Conservation (phyloP, 768 basidiomycete species). For the Russula sp. region DNA sequence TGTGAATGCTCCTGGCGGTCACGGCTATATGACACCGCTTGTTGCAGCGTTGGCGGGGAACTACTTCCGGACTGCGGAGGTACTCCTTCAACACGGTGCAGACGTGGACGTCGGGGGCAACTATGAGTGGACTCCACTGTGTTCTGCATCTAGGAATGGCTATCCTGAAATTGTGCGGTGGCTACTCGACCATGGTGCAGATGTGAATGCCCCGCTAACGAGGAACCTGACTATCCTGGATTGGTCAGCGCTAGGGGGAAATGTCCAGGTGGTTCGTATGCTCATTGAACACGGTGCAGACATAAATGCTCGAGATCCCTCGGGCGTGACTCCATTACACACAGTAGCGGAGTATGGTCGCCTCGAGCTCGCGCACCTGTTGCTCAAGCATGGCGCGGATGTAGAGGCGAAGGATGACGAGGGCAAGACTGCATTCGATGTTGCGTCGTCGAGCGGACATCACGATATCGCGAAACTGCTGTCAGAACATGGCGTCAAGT, state of each 20-base stretch:
- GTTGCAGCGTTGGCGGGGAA: neutral
- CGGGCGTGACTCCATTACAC: neutral
- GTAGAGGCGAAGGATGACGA: neutral
- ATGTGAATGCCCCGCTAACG: neutral
- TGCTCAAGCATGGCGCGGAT: neutral
- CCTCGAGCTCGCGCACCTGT: neutral
- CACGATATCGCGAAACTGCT: neutral
- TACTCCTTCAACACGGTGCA: neutral
- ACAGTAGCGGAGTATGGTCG: fast-evolving
- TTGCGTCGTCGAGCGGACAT: neutral
- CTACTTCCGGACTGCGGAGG: neutral
- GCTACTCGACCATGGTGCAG: neutral
- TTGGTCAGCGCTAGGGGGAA: neutral
- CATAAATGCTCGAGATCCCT: slow-evolving; percentile 24
- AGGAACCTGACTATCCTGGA: neutral
- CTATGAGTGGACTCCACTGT: neutral
- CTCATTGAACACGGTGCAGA: neutral
- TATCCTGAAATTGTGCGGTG: neutral
- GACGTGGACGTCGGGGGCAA: neutral
- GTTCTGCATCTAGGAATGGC: neutral
- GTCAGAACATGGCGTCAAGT: neutral
- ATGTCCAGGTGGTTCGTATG: neutral
- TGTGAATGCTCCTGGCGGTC: neutral
- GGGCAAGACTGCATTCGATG: neutral
- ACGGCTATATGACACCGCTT: neutral